Conservation (phyloP, 768 basidiomycete genomes). For the Amanita rimosa region DNA sequence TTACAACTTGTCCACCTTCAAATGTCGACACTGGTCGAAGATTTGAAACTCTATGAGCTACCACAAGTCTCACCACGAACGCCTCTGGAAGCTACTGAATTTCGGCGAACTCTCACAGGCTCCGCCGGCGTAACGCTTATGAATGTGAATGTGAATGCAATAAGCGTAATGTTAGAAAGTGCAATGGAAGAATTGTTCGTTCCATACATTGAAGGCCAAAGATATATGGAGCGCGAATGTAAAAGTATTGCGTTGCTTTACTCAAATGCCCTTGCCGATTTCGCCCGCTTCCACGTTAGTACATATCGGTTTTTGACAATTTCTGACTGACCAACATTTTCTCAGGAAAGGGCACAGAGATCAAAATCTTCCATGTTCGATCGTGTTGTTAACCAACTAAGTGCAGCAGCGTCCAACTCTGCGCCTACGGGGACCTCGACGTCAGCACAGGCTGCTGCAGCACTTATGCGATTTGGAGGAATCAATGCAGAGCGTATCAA, state of each 20-base stretch:
- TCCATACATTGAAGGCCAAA: constrained; percentile 82
- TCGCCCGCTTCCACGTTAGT: constrained; percentile 80
- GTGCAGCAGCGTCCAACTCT: constrained; percentile 61
- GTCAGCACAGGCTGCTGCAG: constrained; percentile 79
- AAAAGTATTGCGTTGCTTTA: constrained; percentile 77
- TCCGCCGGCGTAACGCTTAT: constrained; percentile 31
- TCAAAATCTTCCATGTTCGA: constrained; percentile 78
- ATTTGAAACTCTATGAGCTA: constrained; percentile 85
- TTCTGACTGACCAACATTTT: constrained; percentile 6
- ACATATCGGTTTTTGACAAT: background rate
- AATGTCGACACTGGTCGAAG: constrained; percentile 72
- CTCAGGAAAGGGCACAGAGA: constrained; percentile 48
- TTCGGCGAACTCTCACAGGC: constrained; percentile 41
- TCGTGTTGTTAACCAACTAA: constrained; percentile 83
- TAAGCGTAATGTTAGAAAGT: constrained; percentile 82
- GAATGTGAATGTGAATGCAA: constrained; percentile 45
- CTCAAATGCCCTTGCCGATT: constrained; percentile 53
- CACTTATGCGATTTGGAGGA: constrained; percentile 85
- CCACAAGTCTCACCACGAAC: constrained; percentile 56
- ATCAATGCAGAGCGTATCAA: constrained; percentile 42
- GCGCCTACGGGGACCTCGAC: constrained; percentile 46
- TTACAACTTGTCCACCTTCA: constrained; percentile 80
- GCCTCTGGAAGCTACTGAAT: constrained; percentile 50
- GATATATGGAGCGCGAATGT: constrained; percentile 89
- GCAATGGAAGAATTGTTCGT: constrained; percentile 96